Evolutionary conservation across 2,329 filamentous ascomycete species (phyloP).

Genomic region (Byssochlamys sp.): DNA sequence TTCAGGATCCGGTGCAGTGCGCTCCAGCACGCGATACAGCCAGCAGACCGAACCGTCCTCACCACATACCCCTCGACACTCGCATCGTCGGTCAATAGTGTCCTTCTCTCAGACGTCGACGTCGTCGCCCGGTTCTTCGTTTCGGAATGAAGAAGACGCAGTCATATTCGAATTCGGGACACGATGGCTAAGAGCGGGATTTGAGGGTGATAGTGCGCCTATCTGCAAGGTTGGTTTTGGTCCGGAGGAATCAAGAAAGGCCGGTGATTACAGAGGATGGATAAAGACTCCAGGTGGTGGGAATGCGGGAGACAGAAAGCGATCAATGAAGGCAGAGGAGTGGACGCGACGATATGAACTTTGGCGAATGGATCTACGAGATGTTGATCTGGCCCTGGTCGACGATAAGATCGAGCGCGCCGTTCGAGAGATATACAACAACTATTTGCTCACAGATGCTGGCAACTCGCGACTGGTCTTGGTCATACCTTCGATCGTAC

Average conservation of each 20-base stretch:
- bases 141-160: conserved; percentile 69
- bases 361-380: conserved; percentile 66
- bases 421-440: conserved; percentile 71
- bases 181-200: conserved; percentile 68
- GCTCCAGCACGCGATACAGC: conserved; percentile 21
- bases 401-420: conserved; percentile 79
- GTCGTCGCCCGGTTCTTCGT: conserved; percentile 48
- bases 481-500: conserved; percentile 66
- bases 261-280: conserved; percentile 73
- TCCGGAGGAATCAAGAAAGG: conserved; percentile 64
- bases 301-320: conserved; percentile 27
- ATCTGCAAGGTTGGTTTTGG: conserved; percentile 62
- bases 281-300: conserved; percentile 41
- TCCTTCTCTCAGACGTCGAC: conserved; percentile 43
- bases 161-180: conserved; percentile 75
- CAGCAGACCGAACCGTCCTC: conserved; percentile 31
- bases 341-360: conserved; percentile 53
- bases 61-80: conserved; percentile 52
- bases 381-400: conserved; percentile 66
- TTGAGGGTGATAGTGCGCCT: conserved; percentile 71
- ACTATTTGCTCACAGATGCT: conserved; percentile 52
- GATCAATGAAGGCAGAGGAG: conserved; percentile 20
- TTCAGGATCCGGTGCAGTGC: conserved; percentile 4
- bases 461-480: conserved; percentile 66
- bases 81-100: conserved; percentile 37